phyloP scores from a whole-genome alignment of 441 rosid genomes.

The Euphorbia celastroides region DNA sequence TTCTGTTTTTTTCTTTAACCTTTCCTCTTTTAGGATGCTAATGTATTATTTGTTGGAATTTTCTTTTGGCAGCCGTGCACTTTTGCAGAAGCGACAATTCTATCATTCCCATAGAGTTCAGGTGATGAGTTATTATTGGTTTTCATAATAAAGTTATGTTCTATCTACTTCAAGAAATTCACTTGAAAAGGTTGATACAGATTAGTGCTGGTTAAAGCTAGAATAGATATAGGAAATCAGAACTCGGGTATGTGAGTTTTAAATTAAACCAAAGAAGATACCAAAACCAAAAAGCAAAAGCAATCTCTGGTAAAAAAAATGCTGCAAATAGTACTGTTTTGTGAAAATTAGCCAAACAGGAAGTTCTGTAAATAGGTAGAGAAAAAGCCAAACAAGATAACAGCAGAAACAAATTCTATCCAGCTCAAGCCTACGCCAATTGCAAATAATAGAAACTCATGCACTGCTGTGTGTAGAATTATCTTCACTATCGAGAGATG shows the following conservation, averaged over 20 bases:
- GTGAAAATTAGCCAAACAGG: not conserved
- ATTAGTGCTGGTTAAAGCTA: not conserved
- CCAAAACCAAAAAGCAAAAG: not conserved
- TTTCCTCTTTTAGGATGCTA: slow-evolving; percentile 7
- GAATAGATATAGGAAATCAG: not conserved
- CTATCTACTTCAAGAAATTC: slow-evolving; percentile 2
- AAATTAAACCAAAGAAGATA: not conserved
- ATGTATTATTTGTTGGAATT: not conserved
- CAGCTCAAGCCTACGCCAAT: too few species aligned
- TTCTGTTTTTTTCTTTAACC: not conserved
- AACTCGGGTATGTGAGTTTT: not conserved
- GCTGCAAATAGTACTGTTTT: not conserved
- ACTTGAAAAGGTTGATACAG: not conserved
- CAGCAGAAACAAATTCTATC: not conserved
- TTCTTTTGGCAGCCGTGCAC: slow-evolving; percentile 18
- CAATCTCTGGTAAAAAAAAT: not conserved
- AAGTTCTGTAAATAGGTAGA: not conserved
- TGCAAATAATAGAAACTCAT: too few species aligned
- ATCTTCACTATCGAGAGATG: too few species aligned
- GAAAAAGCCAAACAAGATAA: not conserved
- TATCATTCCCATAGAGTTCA: slow-evolving; percentile 30
- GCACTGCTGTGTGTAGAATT: not conserved
- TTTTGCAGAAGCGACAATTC: slow-evolving; percentile 21
- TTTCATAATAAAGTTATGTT: not conserved
- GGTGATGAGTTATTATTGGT: slow-evolving; percentile 11